Conservation (phyloP, 805 yeast genomes). For the Lachancea waltii region DNA sequence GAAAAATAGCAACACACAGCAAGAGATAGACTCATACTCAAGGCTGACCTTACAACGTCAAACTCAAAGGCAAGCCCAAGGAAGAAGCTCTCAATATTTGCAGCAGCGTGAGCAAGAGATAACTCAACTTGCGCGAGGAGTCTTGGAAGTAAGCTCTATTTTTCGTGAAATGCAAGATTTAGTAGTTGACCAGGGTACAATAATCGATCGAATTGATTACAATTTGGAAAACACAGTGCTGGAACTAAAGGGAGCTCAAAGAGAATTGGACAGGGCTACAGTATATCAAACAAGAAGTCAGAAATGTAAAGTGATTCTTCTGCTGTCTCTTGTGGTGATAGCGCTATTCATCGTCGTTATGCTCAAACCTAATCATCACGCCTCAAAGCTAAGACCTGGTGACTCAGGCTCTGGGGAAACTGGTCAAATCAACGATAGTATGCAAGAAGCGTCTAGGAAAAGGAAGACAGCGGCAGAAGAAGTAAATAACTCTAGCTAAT, state of each 20-base stretch:
- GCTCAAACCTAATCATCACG: constrained; percentile 56
- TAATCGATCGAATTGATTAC: constrained; percentile 89
- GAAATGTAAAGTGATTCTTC: constrained; percentile 80
- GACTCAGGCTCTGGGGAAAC: too few relatives aligned
- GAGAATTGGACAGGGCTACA: constrained; percentile 70
- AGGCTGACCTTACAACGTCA: constrained; percentile 26
- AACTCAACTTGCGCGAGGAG: constrained; percentile 86
- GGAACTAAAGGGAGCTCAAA: constrained; percentile 69
- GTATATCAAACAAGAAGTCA: constrained; percentile 81
- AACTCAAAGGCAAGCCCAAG: constrained; percentile 21
- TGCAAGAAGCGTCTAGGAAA: too few relatives aligned
- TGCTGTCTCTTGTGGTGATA: constrained; percentile 63
- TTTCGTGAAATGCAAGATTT: constrained; percentile 88
- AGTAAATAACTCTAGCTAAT: constrained; percentile 7
- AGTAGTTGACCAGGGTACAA: constrained; percentile 92
- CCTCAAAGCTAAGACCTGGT: too few relatives aligned
- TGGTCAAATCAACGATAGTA: too few relatives aligned
- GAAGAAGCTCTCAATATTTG: constrained; percentile 21
- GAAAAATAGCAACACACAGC: constrained; percentile 16
- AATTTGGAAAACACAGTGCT: constrained; percentile 75
- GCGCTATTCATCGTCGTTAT: constrained; percentile 64
- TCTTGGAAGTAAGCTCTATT: constrained; percentile 84
- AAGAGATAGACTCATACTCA: constrained; percentile 37
- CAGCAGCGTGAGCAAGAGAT: constrained; percentile 82
- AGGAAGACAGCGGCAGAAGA: too few relatives aligned